Percentiles rank a stretch among this genome's conserved stretches.
Evolutionary conservation across 306 rosid genomes (phyloP).

Genomic region (Quercus cerris): DNA sequence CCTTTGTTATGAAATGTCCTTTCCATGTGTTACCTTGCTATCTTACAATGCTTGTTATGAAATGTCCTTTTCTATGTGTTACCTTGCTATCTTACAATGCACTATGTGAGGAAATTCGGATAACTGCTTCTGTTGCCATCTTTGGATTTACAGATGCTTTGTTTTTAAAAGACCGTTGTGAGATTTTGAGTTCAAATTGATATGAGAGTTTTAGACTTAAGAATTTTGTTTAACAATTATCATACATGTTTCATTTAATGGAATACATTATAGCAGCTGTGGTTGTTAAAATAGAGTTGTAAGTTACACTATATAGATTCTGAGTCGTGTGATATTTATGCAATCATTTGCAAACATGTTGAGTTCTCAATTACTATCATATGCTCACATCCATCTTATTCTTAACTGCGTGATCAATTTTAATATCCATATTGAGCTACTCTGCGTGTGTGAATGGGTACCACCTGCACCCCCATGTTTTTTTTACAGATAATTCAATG

Average conservation of each 20-base stretch:
- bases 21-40: neutral
- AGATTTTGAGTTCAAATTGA: neutral
- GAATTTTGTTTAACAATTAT: neutral
- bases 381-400: neutral
- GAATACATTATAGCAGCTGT: neutral
- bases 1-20: neutral
- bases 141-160: neutral
- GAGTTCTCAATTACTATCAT: neutral
- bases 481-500: no score
- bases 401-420: neutral
- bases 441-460: neutral
- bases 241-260: neutral
- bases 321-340: neutral
- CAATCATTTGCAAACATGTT: neutral
- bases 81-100: neutral
- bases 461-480: no score
- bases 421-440: neutral
- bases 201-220: neutral
- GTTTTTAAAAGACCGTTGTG: neutral
- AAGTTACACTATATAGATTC: neutral
- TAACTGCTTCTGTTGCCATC: neutral
- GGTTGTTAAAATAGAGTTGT: neutral
- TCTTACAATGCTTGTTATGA: neutral
- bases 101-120: neutral
- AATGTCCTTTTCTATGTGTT: neutral